These are phyloP conservation scores for Chaetomiaceae sp. DNA, from an alignment of 2,329 filamentous ascomycete genomes.

Conservation along the genomic window DNA sequence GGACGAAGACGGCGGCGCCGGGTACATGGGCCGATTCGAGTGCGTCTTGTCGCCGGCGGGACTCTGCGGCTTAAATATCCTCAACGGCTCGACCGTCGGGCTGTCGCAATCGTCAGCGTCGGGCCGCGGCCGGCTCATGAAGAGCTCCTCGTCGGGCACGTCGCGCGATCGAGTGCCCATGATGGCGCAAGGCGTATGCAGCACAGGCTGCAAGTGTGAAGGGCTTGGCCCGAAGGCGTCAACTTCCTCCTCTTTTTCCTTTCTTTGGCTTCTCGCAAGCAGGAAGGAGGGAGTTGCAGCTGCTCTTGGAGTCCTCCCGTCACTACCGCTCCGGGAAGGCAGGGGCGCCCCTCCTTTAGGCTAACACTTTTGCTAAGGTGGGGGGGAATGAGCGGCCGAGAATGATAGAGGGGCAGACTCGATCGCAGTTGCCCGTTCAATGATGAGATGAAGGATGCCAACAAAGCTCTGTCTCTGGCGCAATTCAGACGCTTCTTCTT, in stretches of 20 bases:
- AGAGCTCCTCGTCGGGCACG: constrained; percentile 74
- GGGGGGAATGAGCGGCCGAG: no score
- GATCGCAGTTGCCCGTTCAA: no score
- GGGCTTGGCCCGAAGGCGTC: no score
- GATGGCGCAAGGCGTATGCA: constrained; percentile 6
- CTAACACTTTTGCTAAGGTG: no score
- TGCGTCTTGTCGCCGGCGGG: constrained; percentile 42
- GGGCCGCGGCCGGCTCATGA: constrained; percentile 54
- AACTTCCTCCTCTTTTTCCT: no score
- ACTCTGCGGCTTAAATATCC: constrained; percentile 75
- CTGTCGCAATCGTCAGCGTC: constrained; percentile 54
- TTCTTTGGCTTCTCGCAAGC: no score
- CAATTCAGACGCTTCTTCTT: neutral
- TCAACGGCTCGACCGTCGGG: constrained; percentile 74
- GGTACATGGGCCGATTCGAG: constrained; percentile 45
- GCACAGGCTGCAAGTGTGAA: neutral
- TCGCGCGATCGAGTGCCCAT: constrained; percentile 54
- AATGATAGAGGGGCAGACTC: no score
- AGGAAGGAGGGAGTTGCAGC: no score
- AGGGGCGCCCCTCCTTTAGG: neutral
- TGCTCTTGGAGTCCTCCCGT: neutral
- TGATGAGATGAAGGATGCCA: constrained; percentile 3
- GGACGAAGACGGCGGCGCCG: constrained; percentile 37
- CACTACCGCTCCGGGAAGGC: neutral
- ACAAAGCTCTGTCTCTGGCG: neutral